Conservation (phyloP, 2,329 filamentous ascomycete species). For the Trematosphaeria pertusa region DNA sequence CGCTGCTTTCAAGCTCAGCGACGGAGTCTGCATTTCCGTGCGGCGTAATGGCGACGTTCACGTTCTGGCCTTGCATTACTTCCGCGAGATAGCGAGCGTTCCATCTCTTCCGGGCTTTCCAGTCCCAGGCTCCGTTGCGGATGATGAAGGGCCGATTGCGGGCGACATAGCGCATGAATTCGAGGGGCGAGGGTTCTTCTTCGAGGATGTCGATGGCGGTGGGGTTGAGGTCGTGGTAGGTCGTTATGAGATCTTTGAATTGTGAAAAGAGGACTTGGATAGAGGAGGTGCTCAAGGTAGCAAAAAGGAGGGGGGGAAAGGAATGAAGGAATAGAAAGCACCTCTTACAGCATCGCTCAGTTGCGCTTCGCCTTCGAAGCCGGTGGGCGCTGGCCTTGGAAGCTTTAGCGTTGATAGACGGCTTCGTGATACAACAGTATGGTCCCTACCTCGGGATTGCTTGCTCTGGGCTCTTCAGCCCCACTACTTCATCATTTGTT, state of each 20-base stretch:
- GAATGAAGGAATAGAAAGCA: conserved; percentile 23
- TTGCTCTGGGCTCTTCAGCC: conserved; percentile 22
- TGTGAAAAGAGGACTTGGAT: conserved; percentile 2
- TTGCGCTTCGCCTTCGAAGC: conserved; percentile 28
- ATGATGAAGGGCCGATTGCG: conserved; percentile 78
- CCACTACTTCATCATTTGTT: conserved; percentile 25
- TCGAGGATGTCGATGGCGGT: conserved; percentile 65
- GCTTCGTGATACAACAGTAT: neutral
- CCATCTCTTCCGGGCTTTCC: conserved; percentile 71
- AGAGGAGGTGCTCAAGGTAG: conserved; percentile 4
- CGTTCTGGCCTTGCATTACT: conserved; percentile 61
- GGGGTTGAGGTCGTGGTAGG: conserved; percentile 77
- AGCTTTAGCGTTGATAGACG: neutral
- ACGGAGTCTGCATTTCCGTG: conserved; percentile 68
- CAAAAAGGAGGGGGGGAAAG: conserved; percentile 1
- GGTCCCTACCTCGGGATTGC: conserved; percentile 24
- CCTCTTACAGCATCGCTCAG: conserved; percentile 47
- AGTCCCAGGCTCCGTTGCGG: conserved; percentile 66
- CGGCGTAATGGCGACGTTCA: conserved; percentile 83
- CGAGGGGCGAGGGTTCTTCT: conserved; percentile 73
- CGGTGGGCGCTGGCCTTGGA: conserved; percentile 37
- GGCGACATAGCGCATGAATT: conserved; percentile 80
- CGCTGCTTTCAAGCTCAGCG: conserved; percentile 65
- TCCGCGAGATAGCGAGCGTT: conserved; percentile 64
- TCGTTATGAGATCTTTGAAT: conserved; percentile 61